Evolutionary conservation across 2,329 filamentous ascomycete species (phyloP), one percentile per base, ranked within the genome.

Genomic region (Claviceps arundinis): DNA sequence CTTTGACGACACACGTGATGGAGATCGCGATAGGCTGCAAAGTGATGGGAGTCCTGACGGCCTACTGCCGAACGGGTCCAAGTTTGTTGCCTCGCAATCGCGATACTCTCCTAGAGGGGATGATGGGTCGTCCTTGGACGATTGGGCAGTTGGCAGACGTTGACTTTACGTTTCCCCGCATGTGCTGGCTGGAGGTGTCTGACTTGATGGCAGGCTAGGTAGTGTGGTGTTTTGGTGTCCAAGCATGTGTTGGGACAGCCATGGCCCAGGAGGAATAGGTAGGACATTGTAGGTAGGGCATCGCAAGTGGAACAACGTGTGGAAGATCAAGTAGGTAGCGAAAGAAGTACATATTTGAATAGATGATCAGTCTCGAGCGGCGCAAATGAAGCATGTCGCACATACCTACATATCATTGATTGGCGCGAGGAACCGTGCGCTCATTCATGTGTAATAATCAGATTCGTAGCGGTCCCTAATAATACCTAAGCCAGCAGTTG

Each of bases 71-170:
- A 54, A 57, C 3, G 68, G 67, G 1, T 52, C 56, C 16, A 59
- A 57, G 30, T 59, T 63, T 37, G 53, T 62, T 22, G 61, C 58
- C 19, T 62, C 66, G 11, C 60, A 59, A 14, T 68, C 65, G 4
- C 63, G 64, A 22, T 71, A 68, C 54, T 69, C 68, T 17, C 69
- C 69, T 2, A 61, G 66, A 7, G 69, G 69, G 17, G 69, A 72
- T 50, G 69, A 71, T 54, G 69, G 69, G 1, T 64, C 63, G 24
- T 56, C 57, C 14, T 42, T 69, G 42, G 65, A 66, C 30, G 64
- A 67, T 42, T 44, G 51, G 56, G 41, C 59, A 54, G 16, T 51
- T 58, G n/a, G 52, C 55, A 26, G 56, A 53, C 54, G 40, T 53
- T 16, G 59, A 58, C 17, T 57, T 53, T 17, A 55, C 58, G 59